Evolutionary conservation across 1,139 yeast species (phyloP).

Genomic region (Geotrichum carabidarum): DNA sequence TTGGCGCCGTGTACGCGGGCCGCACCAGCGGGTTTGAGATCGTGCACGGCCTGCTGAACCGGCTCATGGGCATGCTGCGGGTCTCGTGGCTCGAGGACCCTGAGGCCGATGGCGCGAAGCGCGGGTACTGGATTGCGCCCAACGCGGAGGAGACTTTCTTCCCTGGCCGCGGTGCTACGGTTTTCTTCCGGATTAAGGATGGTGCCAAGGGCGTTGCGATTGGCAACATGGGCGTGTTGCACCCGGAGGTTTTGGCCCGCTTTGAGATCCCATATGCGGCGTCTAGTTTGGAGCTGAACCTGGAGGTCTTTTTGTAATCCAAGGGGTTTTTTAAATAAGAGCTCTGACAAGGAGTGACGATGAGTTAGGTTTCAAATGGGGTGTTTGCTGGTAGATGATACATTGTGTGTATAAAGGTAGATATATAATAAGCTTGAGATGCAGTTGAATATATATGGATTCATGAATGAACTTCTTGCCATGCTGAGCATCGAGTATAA

Average conservation of each 20-base stretch:
- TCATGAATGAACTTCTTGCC: no score
- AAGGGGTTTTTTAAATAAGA: no score
- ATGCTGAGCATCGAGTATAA: no score
- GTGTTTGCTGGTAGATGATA: no score
- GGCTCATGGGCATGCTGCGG: conserved; percentile 94
- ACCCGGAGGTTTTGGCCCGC: conserved; percentile 82
- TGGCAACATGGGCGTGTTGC: conserved; percentile 90
- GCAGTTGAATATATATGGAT: no score
- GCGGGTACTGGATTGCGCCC: conserved; percentile 55
- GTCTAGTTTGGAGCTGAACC: conserved; percentile 82
- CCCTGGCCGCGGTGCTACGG: conserved; percentile 95
- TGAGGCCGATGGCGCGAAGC: conserved; percentile 41
- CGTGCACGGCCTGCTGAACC: conserved; percentile 91
- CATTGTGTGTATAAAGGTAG: no score
- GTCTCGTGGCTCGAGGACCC: conserved; percentile 63
- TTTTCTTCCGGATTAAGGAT: conserved; percentile 61
- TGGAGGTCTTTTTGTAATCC: conserved; percentile 67
- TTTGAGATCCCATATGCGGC: conserved; percentile 89
- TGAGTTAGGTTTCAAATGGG: no score
- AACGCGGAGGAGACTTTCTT: conserved; percentile 60
- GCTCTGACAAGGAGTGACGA: no score
- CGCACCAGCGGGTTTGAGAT: conserved; percentile 91
- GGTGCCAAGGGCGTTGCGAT: conserved; percentile 42
- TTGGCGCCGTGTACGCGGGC: conserved; percentile 93
- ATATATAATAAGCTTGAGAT: no score